Percentiles rank a stretch among this genome's conserved stretches.
These are phyloP conservation scores for Mycena haematopus DNA, from an alignment of 768 basidiomycete species.

Conservation along the genomic window DNA sequence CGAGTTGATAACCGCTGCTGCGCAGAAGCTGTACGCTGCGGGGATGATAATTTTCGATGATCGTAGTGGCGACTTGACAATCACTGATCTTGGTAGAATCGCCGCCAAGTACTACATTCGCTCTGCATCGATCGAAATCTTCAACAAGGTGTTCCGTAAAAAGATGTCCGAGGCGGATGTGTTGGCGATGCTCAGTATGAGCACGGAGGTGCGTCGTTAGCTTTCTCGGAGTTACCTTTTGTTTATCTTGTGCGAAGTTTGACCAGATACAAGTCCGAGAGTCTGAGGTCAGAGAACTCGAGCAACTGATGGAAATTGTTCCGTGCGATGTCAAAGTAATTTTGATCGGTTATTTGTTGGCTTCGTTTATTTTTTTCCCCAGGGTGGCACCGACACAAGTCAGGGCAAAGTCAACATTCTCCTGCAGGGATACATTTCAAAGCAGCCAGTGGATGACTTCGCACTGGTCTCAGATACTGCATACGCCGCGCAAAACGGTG, in stretches of 20 bases:
- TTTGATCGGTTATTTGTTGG: background rate
- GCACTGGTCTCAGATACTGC: constrained; percentile 95
- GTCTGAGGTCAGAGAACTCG: constrained; percentile 84
- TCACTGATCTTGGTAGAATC: constrained; percentile 94
- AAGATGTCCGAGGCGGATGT: constrained; percentile 95
- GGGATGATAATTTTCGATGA: constrained; percentile 85
- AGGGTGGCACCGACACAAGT: constrained; percentile 71
- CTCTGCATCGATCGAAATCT: constrained; percentile 83
- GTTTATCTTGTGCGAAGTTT: constrained; percentile 58
- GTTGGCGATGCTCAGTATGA: constrained; percentile 83
- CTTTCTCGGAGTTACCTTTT: constrained; percentile 3
- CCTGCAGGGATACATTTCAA: constrained; percentile 89
- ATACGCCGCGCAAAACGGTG: constrained; percentile 94
- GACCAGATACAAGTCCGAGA: constrained; percentile 95
- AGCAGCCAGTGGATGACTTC: constrained; percentile 86
- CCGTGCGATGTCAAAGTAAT: constrained; percentile 84
- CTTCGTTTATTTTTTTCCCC: constrained; percentile 26
- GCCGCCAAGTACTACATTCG: constrained; percentile 97
- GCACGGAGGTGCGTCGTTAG: constrained; percentile 74
- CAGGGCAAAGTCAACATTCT: constrained; percentile 94
- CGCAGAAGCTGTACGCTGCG: constrained; percentile 66
- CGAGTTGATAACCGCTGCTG: constrained; percentile 70
- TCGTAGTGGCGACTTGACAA: constrained; percentile 61
- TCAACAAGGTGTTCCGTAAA: constrained; percentile 77
- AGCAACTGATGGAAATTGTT: constrained; percentile 65